These are phyloP conservation scores for Fusarium hainanense DNA, from an alignment of 2,329 filamentous ascomycete species.

Conservation along the genomic window DNA sequence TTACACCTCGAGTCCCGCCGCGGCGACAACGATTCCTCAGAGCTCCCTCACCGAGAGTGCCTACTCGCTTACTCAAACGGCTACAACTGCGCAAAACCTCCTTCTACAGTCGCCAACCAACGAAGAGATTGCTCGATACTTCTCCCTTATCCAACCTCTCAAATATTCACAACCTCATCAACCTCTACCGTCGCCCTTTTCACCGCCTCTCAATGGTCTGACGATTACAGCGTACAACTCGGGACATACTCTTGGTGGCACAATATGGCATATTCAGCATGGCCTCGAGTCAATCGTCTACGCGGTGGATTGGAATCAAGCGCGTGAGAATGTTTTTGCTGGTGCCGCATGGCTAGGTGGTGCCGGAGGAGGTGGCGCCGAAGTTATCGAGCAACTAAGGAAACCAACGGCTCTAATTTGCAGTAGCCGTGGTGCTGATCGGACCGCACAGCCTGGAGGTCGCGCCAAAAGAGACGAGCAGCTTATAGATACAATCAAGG, in stretches of 20 bases:
- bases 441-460: constrained; percentile 75
- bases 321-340: constrained; percentile 92
- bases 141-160: constrained; percentile 87
- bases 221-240: constrained; percentile 98
- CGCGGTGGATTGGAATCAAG: constrained; percentile 97
- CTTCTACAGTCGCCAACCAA: constrained; percentile 76
- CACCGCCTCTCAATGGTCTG: constrained; percentile 87
- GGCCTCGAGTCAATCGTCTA: constrained; percentile 97
- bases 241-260: constrained; percentile 93
- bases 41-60: constrained; percentile 74
- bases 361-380: constrained; percentile 80
- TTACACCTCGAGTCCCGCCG: constrained; percentile 89
- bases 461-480: constrained; percentile 86
- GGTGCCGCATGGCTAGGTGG: constrained; percentile 94
- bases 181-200: constrained; percentile 86
- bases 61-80: constrained; percentile 64
- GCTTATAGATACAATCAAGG: constrained; percentile 82
- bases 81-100: constrained; percentile 64
- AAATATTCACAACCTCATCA: constrained; percentile 98
- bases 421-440: constrained; percentile 83
- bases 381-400: constrained; percentile 92
- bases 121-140: constrained; percentile 93
- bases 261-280: constrained; percentile 99
- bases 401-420: constrained; percentile 95
- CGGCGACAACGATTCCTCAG: constrained; percentile 82